Evolutionary conservation across 257 asterid species (phyloP).

Genomic region (Gentiana macrophylla): DNA sequence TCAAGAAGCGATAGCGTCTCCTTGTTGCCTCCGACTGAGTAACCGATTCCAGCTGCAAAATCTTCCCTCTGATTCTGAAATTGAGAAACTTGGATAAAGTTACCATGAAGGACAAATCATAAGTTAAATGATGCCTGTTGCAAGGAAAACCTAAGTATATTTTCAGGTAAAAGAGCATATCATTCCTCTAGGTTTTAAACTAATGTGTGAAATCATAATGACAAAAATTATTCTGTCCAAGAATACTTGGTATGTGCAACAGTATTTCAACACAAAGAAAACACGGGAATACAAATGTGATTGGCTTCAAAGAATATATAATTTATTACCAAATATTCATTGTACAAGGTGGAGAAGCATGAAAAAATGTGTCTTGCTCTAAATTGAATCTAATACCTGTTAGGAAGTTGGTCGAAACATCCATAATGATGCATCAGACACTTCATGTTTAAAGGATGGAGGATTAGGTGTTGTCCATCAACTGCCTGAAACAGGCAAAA

Average conservation of each 20-base stretch:
- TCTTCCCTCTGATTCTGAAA: constrained; percentile 77
- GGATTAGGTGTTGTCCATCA: constrained; percentile 88
- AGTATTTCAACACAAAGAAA: background rate
- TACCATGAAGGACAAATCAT: constrained; percentile 1
- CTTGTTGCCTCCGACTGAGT: constrained; percentile 83
- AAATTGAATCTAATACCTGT: constrained; percentile 37
- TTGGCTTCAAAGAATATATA: too few relatives aligned
- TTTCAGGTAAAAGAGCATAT: too few relatives aligned
- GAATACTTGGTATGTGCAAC: too few relatives aligned
- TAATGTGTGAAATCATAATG: too few relatives aligned
- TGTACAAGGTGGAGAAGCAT: too few relatives aligned
- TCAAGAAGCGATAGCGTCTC: constrained; percentile 82
- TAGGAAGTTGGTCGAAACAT: constrained; percentile 63
- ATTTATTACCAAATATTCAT: too few relatives aligned
- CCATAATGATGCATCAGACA: constrained; percentile 89
- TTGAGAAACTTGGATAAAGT: constrained; percentile 17
- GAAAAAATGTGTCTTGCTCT: too few relatives aligned
- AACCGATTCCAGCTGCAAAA: constrained; percentile 71
- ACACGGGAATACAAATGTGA: background rate
- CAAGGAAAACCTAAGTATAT: too few relatives aligned
- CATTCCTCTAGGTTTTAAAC: too few relatives aligned
- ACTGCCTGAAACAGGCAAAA: constrained; percentile 39
- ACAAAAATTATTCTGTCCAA: too few relatives aligned
- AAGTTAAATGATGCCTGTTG: too few relatives aligned
- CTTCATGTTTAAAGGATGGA: constrained; percentile 84